Percentiles rank a stretch among this genome's conserved stretches.
These are phyloP conservation scores for Phytophthora sp. DNA, from an alignment of 352 stramenopile genomes.

Conservation along the genomic window DNA sequence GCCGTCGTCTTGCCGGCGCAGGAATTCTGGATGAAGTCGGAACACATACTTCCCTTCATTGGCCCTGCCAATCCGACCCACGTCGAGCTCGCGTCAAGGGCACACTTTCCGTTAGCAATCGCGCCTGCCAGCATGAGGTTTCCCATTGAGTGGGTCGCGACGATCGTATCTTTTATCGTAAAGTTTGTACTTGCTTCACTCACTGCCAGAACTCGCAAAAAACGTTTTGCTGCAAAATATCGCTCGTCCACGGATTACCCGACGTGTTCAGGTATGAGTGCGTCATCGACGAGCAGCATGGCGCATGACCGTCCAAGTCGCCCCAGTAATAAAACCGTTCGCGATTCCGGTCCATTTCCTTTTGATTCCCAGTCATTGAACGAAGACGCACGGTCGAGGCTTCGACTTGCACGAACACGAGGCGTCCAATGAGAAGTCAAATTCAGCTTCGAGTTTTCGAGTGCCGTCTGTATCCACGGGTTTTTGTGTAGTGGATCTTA, in stretches of 20 bases:
- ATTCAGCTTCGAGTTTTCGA: conserved; percentile 8
- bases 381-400: conserved; percentile 41
- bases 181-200: conserved; percentile 23
- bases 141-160: conserved; percentile 49
- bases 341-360: conserved; percentile 13
- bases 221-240: conserved; percentile 36
- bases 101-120: conserved; percentile 45
- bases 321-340: conserved; percentile 37
- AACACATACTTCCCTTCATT: conserved; percentile 48
- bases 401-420: conserved; percentile 30
- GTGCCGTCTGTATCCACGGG: neutral
- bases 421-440: conserved; percentile 21
- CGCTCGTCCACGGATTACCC: conserved; percentile 35
- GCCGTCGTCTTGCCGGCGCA: conserved; percentile 27
- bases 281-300: conserved; percentile 40
- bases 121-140: conserved; percentile 39
- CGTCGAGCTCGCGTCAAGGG: conserved; percentile 31
- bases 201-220: conserved; percentile 30
- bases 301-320: conserved; percentile 31
- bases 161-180: conserved; percentile 35
- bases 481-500: too few species aligned
- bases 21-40: conserved; percentile 41
- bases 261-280: conserved; percentile 43
- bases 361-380: conserved; percentile 39
- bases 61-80: conserved; percentile 45